phyloP scores from a whole-genome alignment of 2,329 filamentous ascomycete species.

The Ophiostoma ips region DNA sequence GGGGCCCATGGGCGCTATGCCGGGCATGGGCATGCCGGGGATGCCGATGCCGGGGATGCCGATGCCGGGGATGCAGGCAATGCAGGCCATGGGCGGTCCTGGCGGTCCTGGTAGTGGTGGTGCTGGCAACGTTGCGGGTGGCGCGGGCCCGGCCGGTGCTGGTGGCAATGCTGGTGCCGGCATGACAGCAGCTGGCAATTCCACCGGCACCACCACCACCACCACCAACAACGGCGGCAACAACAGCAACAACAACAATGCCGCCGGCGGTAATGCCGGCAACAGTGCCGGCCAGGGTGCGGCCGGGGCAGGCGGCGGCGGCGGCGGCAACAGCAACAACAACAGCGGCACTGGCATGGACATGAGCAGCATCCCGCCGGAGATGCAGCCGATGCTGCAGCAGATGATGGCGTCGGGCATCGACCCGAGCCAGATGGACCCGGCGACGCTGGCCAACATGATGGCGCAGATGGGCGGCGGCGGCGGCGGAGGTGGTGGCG shows the following conservation, averaged over 20 bases:
- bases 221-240: no score
- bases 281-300: not conserved
- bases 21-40: conserved; percentile 23
- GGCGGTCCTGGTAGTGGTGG: not conserved
- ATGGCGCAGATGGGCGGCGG: conserved; percentile 41
- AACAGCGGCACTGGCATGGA: not conserved
- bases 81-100: conserved; percentile 31
- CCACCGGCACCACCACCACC: no score
- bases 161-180: not conserved
- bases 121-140: not conserved
- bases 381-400: conserved; percentile 57
- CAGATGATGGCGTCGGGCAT: conserved; percentile 54
- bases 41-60: conserved; percentile 13
- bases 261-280: not conserved
- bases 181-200: not conserved
- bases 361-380: conserved; percentile 38
- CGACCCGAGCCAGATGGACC: conserved; percentile 54
- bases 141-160: not conserved
- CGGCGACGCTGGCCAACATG: conserved; percentile 43
- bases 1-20: no score
- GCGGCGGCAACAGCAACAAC: not conserved
- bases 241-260: not conserved
- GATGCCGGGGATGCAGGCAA: conserved; percentile 17
- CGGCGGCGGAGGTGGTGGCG: conserved; percentile 29
- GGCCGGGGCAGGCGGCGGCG: not conserved